A percentile compares a stretch with the other conserved stretches of the same genome.
Conservation (phyloP, 2,329 filamentous ascomycete species). For the Ophiostoma himal-ulmi region DNA sequence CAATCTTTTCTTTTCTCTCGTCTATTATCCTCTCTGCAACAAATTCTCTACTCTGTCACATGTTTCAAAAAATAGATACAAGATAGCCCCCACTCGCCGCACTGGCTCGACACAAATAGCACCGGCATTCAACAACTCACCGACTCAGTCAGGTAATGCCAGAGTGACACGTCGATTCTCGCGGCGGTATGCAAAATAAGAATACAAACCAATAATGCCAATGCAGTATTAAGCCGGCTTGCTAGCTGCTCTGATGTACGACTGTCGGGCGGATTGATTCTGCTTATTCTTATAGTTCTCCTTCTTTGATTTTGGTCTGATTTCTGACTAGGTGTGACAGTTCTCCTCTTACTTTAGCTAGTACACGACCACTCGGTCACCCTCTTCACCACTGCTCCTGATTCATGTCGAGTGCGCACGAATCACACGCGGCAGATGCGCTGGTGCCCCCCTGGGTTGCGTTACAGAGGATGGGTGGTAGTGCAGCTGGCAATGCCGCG, state of each 20-base stretch:
- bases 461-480: not conserved
- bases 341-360: too few species aligned
- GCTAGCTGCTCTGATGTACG: not conserved
- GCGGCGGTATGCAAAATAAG: too few species aligned
- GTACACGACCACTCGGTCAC: not conserved
- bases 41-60: not conserved
- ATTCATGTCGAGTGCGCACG: conserved; percentile 3
- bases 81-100: not conserved
- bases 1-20: not conserved
- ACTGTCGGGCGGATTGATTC: not conserved
- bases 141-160: not conserved
- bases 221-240: not conserved
- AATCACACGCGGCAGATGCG: not conserved
- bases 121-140: not conserved
- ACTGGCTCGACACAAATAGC: not conserved
- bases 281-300: not conserved
- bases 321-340: too few species aligned
- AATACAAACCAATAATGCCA: too few species aligned
- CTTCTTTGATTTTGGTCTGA: too few species aligned
- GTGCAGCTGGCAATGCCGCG: not conserved
- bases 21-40: not conserved
- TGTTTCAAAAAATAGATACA: not conserved
- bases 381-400: not conserved
- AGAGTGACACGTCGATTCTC: not conserved
- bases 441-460: not conserved